Evolutionary conservation across 371 early-diverging fungal genomes (phyloP), one percentile per base, ranked within the genome.

Genomic region (Syncephalis fuscata): DNA sequence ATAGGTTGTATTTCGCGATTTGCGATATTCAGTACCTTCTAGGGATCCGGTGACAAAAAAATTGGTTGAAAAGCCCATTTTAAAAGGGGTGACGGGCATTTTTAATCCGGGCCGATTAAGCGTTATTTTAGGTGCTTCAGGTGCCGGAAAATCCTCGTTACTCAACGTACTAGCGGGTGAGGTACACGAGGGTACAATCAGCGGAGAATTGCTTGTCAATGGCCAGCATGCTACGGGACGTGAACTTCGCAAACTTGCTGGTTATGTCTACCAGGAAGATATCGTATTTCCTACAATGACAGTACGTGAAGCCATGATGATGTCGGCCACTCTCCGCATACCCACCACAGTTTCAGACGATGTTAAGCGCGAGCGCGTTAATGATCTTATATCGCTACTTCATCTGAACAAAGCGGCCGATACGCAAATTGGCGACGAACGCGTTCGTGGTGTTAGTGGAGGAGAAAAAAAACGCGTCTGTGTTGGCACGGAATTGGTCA

Each of bases 221-320:
- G 44, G 44, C 11, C 19, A 24, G 20, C 19, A 14, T 19, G 44
- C 24, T 21, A 44, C 22, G 14, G 44, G 44, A 19, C 20, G 22
- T 21, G 44, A 19, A 20, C 14, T 44, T 3, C 19, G 44, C 14
- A 22, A 22, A 21, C 22, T 44, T 16, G 19, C 44, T 4, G 88
- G 85, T 3, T 90, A 79, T 55, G 86, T 88, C 3, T 76, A 80
- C 59, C 88, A 90, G 60, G 89, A 90, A 51, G 91, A 90, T 53
- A 74, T 82, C 2, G 73, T 90, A 57, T 70, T 87, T 21, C 66
- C 82, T 2, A 85, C 88, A 0, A 68, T 82, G 66, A 88, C 88
- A 0, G 87, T 88, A 0, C 69, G 73, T 25, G 89, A 90, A 50
- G 81, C 85, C 8, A 77, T 88, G 43, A 59, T 72, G 16, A 84